Base-by-base conservation (phyloP, 2,329 filamentous ascomycete genomes). In the Tolypocladium tropicale region DNA sequence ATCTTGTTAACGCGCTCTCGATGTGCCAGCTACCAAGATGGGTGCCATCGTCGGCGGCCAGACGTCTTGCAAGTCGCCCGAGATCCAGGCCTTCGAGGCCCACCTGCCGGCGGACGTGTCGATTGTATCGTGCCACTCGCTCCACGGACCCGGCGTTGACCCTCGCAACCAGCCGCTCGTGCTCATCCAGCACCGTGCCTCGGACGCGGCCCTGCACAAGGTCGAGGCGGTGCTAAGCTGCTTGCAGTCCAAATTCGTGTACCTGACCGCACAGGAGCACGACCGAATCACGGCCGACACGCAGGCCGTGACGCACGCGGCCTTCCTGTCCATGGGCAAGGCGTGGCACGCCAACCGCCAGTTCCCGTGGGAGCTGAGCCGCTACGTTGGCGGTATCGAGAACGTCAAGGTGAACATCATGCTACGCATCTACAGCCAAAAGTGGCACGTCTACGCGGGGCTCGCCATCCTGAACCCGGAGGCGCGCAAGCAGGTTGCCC, bases 381-480 rank as follows among this genome's bases (percentile, higher is more conserved):
- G 94, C 60, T 99, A 97, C 72, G 84, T 96, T 4, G 94, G 94
- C 57, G 95, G 94, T 54, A 95, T 99, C 66, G 94, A 99, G 73
- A 99, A 99, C 71, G 93, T 97, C 65, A 99, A 99, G 76, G 96
- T 97, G 76, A 99, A 99, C 75, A 85, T 97, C 63, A 97, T 91
- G 63, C 78, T 99, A 62, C 91, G 94, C 64, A 97, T 99, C 74
- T 99, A 97, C 76, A 86, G 88, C 58, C 95, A 96, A 72, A 99
- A 97, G 73, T 99, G 95, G 95, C 95, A 99, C 76, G 94, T 99
- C 57, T 99, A 99, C 71, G 94, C 94, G 23, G 94, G 94, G 0
- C 85, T 99, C 10, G 94, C 95, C 12, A 99, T 99, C 67, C 81
- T 99, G 57, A 99, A 99, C 70, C 94, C 94, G 0, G 88, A 91